These are phyloP conservation scores for Pyracantha coccinea DNA, from an alignment of 331 rosid species.

Conservation along the genomic window DNA sequence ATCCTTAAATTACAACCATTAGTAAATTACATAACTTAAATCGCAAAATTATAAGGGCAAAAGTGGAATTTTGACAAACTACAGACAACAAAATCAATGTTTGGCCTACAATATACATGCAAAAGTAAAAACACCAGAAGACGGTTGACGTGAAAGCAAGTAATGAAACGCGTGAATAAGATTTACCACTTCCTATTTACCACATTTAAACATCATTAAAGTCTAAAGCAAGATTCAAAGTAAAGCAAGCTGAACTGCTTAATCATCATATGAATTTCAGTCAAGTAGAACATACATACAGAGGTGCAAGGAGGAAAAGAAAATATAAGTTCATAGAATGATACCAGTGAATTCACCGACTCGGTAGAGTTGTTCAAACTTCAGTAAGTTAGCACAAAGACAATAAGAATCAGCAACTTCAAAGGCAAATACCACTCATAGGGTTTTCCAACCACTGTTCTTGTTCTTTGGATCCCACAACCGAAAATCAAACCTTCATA, in stretches of 20 bases:
- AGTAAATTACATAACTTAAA: too few species aligned
- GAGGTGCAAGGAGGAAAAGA: background rate
- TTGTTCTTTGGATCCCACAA: background rate
- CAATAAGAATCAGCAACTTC: background rate
- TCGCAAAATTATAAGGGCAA: background rate
- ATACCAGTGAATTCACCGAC: background rate
- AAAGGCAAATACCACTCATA: background rate
- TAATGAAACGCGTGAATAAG: background rate
- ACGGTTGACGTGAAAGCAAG: conserved; percentile 10
- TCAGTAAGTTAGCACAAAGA: background rate
- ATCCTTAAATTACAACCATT: too few species aligned
- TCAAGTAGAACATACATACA: background rate
- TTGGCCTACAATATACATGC: background rate
- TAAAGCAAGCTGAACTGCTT: conserved; percentile 3
- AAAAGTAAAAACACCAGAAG: conserved; percentile 10
- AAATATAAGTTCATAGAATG: background rate
- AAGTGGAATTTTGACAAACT: background rate
- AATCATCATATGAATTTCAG: background rate
- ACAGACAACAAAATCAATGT: background rate
- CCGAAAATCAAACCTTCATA: background rate
- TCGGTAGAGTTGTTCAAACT: background rate
- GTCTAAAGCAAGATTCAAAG: conserved; percentile 1
- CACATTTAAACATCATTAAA: background rate
- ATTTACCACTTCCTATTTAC: background rate
- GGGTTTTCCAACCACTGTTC: background rate